Evolutionary conservation across 2,329 filamentous ascomycete genomes (phyloP).

Genomic region (Fusarium succisae): DNA sequence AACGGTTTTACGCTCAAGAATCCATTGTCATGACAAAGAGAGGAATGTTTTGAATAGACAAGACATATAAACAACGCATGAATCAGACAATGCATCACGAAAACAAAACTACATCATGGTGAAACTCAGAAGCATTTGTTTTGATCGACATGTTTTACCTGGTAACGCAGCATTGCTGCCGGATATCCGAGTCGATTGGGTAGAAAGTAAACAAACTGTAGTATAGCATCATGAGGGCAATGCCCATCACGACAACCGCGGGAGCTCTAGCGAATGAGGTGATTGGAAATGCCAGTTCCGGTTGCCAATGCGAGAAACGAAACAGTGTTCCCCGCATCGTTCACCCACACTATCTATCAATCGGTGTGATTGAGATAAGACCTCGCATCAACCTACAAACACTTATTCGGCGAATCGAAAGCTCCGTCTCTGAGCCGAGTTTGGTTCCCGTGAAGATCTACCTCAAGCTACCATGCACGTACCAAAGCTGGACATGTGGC

Average conservation of each 20-base stretch:
- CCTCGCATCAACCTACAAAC: slow-evolving; percentile 12
- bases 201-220: slow-evolving; percentile 28
- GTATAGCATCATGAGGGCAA: slow-evolving; percentile 24
- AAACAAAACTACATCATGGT: slow-evolving; percentile 14
- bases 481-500: slow-evolving; percentile 8
- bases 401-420: slow-evolving; percentile 3
- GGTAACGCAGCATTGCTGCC: neutral
- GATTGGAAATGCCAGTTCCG: neutral
- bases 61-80: neutral
- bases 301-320: slow-evolving; percentile 9
- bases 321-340: slow-evolving; percentile 30
- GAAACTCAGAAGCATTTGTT: neutral
- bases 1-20: slow-evolving; percentile 6
- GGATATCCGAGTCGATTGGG: slow-evolving; percentile 12
- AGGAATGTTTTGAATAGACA: neutral
- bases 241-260: slow-evolving; percentile 14
- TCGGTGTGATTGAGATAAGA: slow-evolving; percentile 20
- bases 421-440: neutral
- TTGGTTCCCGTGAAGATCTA: slow-evolving; percentile 5
- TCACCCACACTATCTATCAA: slow-evolving; percentile 21
- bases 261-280: slow-evolving; percentile 26
- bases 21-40: slow-evolving; percentile 10
- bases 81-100: neutral
- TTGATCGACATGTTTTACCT: slow-evolving; percentile 3
- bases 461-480: slow-evolving; percentile 6